phyloP scores from a whole-genome alignment of 2,329 filamentous ascomycete genomes.

The Clonostachys solani region DNA sequence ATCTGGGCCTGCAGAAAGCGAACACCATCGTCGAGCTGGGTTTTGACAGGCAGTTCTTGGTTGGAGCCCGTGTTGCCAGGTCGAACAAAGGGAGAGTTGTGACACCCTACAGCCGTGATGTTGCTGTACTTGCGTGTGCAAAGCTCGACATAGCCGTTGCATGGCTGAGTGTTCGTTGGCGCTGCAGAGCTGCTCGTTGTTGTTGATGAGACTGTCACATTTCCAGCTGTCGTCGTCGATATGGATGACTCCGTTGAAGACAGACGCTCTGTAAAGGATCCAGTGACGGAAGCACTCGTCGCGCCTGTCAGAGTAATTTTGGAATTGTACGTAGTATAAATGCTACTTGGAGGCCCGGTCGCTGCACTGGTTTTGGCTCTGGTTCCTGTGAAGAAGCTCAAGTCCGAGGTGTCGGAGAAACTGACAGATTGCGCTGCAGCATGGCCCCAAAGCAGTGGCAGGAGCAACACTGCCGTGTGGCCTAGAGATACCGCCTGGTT shows the following conservation, averaged over 20 bases:
- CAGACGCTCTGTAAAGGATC: conserved; percentile 26
- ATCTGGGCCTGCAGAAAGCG: conserved; percentile 62
- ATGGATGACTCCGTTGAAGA: conserved; percentile 21
- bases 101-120: conserved; percentile 71
- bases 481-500: no score
- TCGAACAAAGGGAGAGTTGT: conserved; percentile 77
- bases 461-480: no score
- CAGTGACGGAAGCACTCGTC: conserved; percentile 20
- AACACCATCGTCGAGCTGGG: conserved; percentile 75
- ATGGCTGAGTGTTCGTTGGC: conserved; percentile 70
- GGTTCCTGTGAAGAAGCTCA: conserved; percentile 29
- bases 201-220: conserved; percentile 28
- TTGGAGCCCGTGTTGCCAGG: conserved; percentile 71
- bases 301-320: conserved; percentile 33
- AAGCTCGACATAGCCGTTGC: conserved; percentile 76
- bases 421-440: conserved; percentile 10
- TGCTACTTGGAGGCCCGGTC: conserved; percentile 20
- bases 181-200: conserved; percentile 11
- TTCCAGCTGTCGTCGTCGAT: conserved; percentile 38
- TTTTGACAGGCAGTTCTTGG: conserved; percentile 62
- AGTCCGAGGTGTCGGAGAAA: conserved; percentile 21
- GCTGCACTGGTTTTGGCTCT: conserved; percentile 32
- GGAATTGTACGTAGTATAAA: conserved; percentile 35
- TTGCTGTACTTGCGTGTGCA: conserved; percentile 76
- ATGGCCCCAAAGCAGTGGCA: no score